Evolutionary conservation across 2,329 filamentous ascomycete species (phyloP), one percentile per base, ranked within the genome.

Genomic region (Aspergillaceae sp.): DNA sequence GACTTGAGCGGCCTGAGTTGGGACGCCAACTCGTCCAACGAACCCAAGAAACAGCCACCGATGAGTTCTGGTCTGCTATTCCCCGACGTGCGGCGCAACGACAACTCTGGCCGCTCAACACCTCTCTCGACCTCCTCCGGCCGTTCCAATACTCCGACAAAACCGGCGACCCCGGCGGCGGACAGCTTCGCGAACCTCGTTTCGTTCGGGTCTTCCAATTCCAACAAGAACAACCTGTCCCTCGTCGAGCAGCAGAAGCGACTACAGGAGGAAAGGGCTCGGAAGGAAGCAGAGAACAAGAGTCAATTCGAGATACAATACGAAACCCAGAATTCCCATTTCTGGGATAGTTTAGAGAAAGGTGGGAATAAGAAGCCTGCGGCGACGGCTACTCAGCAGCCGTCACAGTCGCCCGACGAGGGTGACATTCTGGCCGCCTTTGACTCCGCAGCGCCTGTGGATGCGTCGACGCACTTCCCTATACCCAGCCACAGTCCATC

Each of bases 241-340:
- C 70, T 85, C 6, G 70, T 78, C 46, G 80, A 84, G 58, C 76
- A 80, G 44, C 82, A 85, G 63, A 77, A 72, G 58, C 84, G 80
- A 50, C 69, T 95, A 54, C 79, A 86, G 53, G 87, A 94, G 65
- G 83, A 88, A 65, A 87, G 80, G 67, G 74, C 77, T 32, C 79
- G 73, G 62, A 86, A 91, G 63, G 86, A 89, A 50, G 84, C 83
- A 48, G 84, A 90, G 62, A 79, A 80, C 60, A 79, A 77, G 57
- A 83, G 77, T 57, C 79, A 83, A 62, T 78, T 83, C 57, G 87
- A 92, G 53, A 76, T 79, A 29, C 82, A 91, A 50, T 96, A 88
- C 65, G 88, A 87, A 2, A 80, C 63, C 3, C 69, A 68, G 41
- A 73, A 83, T 57, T 77, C 78, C 7, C 80, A 82, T 50, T 87